phyloP scores from a whole-genome alignment of 2,329 filamentous ascomycete species.

The Aspergillus ochraceus region DNA sequence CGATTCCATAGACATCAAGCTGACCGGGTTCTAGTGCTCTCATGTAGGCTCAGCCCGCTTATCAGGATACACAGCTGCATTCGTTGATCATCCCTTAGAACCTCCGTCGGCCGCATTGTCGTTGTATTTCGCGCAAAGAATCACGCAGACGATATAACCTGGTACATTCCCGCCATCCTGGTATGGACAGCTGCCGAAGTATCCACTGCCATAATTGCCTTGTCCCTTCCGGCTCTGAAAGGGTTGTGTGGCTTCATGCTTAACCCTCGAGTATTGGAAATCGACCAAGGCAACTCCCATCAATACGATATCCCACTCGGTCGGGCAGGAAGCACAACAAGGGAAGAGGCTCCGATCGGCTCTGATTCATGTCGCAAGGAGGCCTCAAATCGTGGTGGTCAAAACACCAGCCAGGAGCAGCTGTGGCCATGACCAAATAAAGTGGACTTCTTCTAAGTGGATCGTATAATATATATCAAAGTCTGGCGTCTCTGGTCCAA shows the following conservation, averaged over 20 bases:
- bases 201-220: slow-evolving; percentile 18
- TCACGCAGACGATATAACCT: slow-evolving; percentile 16
- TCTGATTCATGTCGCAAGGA: background rate
- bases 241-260: background rate
- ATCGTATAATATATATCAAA: too few relatives aligned
- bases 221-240: slow-evolving; percentile 18
- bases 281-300: background rate
- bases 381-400: background rate
- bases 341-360: background rate
- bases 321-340: background rate
- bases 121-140: slow-evolving; percentile 19
- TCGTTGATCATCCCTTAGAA: slow-evolving; percentile 5
- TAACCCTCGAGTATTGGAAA: background rate
- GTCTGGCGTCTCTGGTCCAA: too few relatives aligned
- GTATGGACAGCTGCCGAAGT: slow-evolving; percentile 20
- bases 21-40: too few relatives aligned
- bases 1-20: too few relatives aligned
- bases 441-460: background rate
- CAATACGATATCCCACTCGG: background rate
- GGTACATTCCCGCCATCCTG: slow-evolving; percentile 23
- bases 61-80: background rate
- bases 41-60: background rate
- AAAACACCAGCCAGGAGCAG: background rate
- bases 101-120: slow-evolving; percentile 20
- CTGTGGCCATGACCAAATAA: background rate